Base-by-base conservation (phyloP, 192 early-diverging fungal species). In the Obelidium mucronatum region DNA sequence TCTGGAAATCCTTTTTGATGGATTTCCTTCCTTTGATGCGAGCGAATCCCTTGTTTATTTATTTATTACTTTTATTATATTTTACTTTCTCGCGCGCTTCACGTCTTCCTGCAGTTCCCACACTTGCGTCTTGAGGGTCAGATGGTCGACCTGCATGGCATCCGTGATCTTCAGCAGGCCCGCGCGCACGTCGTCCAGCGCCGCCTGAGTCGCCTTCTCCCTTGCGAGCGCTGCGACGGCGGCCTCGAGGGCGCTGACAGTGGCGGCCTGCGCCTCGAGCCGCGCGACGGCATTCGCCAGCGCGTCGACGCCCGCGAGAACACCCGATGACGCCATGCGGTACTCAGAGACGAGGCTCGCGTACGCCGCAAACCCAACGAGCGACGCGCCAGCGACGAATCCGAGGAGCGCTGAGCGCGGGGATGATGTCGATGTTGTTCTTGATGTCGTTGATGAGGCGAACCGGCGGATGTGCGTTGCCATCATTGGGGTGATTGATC, bases 321-420 rank as follows among this genome's bases (percentile, higher is more conserved):
- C 80, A 19, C 90, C 67, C 37, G 79, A 80, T 24, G 94, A 93
- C 1, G 93, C 89, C 48, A 83, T 83, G 56, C 93, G 89, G 80
- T 97, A 96, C 78, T 97, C 93, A 63, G 94, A 93, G 51, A 97
- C 84, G 58, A 97, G 85, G 74, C 93, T 93, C 59, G 92, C 90
- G 79, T 95, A 97, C 34, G 93, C 93, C 33, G 87, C 67, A 36
- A 69, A 53, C 30, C 67, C 67, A 3, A 52, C 83, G 24, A 90
- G 87, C 15, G 92, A 91, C 36, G 93, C 87, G 30, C 94, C 94
- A 2, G 93, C 73, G 42, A 94, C 80, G 72, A 95, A 94, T 36
- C 93, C 93, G 76, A 94, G 51, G 48, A 80, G 19, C 19, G 51
- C 44, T 2, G 63, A 33, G 34, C 44, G 44, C n/a, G n/a, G n/a